These are phyloP conservation scores for Aaosphaeria arxii DNA, from an alignment of 2,329 filamentous ascomycete genomes.

Conservation along the genomic window DNA sequence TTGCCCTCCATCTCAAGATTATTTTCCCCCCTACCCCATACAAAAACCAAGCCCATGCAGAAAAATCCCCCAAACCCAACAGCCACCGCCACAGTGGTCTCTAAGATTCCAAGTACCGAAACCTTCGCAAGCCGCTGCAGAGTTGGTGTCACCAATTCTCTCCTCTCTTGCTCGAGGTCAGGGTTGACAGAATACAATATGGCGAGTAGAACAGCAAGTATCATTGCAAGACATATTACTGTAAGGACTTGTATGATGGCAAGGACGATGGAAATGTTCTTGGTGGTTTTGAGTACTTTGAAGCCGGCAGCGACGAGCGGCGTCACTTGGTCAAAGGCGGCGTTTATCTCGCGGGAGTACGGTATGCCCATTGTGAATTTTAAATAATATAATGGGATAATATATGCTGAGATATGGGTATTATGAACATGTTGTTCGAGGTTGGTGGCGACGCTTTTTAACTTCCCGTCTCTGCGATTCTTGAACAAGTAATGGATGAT, in stretches of 20 bases:
- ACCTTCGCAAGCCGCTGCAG: slow-evolving; percentile 32
- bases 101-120: slow-evolving; percentile 14
- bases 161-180: slow-evolving; percentile 44
- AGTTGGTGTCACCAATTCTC: slow-evolving; percentile 42
- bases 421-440: background rate
- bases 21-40: slow-evolving; percentile 20
- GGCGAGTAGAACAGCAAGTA: slow-evolving; percentile 37
- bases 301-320: slow-evolving; percentile 50
- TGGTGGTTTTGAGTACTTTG: slow-evolving; percentile 49
- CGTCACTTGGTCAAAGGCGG: slow-evolving; percentile 52
- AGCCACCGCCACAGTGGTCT: slow-evolving; percentile 3
- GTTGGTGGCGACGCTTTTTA: background rate
- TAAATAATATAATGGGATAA: background rate
- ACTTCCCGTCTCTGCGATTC: background rate
- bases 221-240: slow-evolving; percentile 39
- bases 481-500: slow-evolving; percentile 1
- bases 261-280: slow-evolving; percentile 49
- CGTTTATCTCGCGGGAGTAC: slow-evolving; percentile 51
- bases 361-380: slow-evolving; percentile 48
- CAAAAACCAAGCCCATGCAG: slow-evolving; percentile 11
- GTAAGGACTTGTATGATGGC: slow-evolving; percentile 48
- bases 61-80: slow-evolving; percentile 4
- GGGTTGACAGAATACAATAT: slow-evolving; percentile 48
- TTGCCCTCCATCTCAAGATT: slow-evolving; percentile 28
- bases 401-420: background rate